Conservation (phyloP, 768 basidiomycete species). For the Suillus sp. region DNA sequence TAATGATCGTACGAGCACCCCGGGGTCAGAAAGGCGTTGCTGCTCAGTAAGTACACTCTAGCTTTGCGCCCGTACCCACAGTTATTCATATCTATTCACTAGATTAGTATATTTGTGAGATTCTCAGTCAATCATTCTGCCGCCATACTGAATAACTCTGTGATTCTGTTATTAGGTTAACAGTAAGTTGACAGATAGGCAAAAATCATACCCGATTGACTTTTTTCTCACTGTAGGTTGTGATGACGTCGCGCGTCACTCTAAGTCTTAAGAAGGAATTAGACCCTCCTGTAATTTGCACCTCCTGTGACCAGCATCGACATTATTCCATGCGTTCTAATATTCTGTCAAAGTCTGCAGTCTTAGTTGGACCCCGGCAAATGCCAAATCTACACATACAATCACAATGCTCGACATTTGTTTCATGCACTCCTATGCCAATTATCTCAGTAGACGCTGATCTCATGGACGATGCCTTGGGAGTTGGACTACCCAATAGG, state of each 20-base stretch:
- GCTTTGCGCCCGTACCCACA: background rate
- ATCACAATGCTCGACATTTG: background rate
- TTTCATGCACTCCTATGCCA: background rate
- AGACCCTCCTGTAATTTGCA: no score
- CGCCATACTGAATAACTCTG: constrained; percentile 43
- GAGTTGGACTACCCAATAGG: background rate
- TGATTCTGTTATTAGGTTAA: constrained; percentile 19
- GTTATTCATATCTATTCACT: background rate
- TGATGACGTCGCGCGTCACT: constrained; percentile 7
- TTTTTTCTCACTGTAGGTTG: constrained; percentile 3
- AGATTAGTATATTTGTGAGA: constrained; percentile 6
- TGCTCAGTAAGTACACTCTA: constrained; percentile 42
- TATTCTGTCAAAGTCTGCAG: background rate
- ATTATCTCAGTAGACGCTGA: background rate
- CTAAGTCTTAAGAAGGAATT: background rate
- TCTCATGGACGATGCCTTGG: background rate
- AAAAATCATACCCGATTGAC: background rate
- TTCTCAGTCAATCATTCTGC: constrained; percentile 15
- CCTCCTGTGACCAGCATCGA: background rate
- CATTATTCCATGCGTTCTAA: background rate
- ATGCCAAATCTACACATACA: background rate
- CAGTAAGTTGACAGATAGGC: constrained; percentile 2
- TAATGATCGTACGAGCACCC: constrained; percentile 49
- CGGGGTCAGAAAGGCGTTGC: constrained; percentile 47
- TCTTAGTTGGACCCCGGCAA: background rate